phyloP scores from a whole-genome alignment of 169 alveolate genomes.

The Theileria parva region DNA sequence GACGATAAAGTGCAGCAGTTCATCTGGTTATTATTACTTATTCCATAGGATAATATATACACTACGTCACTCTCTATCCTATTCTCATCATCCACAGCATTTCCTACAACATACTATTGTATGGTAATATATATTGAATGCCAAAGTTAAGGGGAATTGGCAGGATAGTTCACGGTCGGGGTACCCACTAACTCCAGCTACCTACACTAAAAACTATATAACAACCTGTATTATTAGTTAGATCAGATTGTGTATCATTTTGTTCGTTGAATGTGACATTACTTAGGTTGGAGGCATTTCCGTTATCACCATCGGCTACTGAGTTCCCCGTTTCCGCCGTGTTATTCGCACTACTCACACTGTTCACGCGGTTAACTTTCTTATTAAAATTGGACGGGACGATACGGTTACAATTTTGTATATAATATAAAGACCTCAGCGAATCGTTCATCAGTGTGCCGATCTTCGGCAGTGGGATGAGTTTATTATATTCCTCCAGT shows the following conservation, averaged over 20 bases:
- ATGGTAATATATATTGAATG: no score
- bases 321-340: neutral
- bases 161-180: no score
- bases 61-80: neutral
- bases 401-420: conserved; percentile 27
- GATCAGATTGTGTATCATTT: no score
- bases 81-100: neutral
- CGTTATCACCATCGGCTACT: no score
- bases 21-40: conserved; percentile 32
- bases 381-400: neutral
- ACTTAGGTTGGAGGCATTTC: no score
- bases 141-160: no score
- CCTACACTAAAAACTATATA: no score
- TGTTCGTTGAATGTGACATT: no score
- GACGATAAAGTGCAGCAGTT: conserved; percentile 39
- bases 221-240: no score
- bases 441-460: conserved; percentile 48
- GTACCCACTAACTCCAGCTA: no score
- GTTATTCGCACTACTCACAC: neutral
- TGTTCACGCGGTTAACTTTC: no score
- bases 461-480: conserved; percentile 56
- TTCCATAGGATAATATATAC: conserved; percentile 42
- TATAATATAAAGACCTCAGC: conserved; percentile 28
- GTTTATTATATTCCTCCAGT: conserved; percentile 50
- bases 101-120: neutral